phyloP scores from a whole-genome alignment of 345 rosid species.

The Boechera divaricarpa region DNA sequence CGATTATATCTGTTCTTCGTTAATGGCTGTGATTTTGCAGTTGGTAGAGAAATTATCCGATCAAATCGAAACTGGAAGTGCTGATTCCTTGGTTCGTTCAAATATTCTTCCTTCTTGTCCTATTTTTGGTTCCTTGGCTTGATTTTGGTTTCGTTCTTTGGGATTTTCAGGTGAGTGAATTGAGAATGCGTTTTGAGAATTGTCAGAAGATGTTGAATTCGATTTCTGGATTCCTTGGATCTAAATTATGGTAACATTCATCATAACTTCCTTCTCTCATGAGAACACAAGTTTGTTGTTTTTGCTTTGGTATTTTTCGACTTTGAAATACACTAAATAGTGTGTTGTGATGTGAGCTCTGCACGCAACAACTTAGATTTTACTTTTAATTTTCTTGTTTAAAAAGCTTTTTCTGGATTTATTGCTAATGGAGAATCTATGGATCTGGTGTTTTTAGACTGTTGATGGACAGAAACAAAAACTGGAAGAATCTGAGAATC shows the following conservation, averaged over 20 bases:
- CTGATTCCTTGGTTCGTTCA: slow-evolving; percentile 58
- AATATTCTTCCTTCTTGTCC: slow-evolving; percentile 5
- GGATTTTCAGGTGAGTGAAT: slow-evolving; percentile 51
- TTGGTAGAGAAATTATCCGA: slow-evolving; percentile 64
- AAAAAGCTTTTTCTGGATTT: background rate
- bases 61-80: slow-evolving; percentile 63
- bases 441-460: slow-evolving; percentile 49
- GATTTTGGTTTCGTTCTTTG: background rate
- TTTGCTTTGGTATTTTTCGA: background rate
- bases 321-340: slow-evolving; percentile 7
- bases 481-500: slow-evolving; percentile 66
- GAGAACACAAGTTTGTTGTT: slow-evolving; percentile 7
- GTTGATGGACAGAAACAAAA: slow-evolving; percentile 71
- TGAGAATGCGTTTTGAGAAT: slow-evolving; percentile 74
- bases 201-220: slow-evolving; percentile 77
- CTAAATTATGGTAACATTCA: slow-evolving; percentile 61
- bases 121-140: background rate
- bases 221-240: slow-evolving; percentile 51
- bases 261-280: background rate
- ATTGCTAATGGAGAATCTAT: background rate
- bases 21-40: slow-evolving; percentile 41
- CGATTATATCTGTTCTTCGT: background rate
- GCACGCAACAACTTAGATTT: background rate
- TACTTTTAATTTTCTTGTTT: background rate
- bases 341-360: slow-evolving; percentile 12